phyloP scores from a whole-genome alignment of 257 asterid species.

The Scutellaria galericulata region DNA sequence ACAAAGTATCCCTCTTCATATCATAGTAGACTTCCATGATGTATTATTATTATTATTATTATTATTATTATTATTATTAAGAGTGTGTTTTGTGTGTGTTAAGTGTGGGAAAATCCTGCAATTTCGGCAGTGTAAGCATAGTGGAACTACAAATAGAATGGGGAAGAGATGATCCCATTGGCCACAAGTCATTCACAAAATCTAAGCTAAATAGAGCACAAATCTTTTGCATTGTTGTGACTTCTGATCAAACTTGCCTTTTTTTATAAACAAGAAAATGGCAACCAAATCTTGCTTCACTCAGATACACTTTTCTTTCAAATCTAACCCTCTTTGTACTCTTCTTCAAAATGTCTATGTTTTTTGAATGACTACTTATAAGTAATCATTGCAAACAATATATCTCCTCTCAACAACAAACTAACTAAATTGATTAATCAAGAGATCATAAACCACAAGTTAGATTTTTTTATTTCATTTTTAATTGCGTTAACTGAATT shows the following conservation, averaged over 20 bases:
- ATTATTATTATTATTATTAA: neutral
- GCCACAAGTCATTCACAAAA: constrained; percentile 60
- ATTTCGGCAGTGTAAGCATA: constrained; percentile 51
- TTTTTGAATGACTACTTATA: constrained; percentile 38
- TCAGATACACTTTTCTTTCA: constrained; percentile 45
- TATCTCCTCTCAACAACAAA: constrained; percentile 11
- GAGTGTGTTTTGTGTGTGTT: constrained; percentile 13
- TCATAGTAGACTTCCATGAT: no score
- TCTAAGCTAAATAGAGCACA: constrained; percentile 59
- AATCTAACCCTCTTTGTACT: constrained; percentile 40
- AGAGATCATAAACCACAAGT: no score
- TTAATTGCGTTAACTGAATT: no score
- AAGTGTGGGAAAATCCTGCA: constrained; percentile 45
- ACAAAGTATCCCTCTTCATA: no score
- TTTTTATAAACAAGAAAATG: constrained; percentile 39
- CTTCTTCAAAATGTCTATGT: constrained; percentile 19
- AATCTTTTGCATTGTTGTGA: constrained; percentile 65
- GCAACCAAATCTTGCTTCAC: constrained; percentile 52
- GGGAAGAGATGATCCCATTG: constrained; percentile 40
- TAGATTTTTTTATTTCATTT: no score
- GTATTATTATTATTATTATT: no score
- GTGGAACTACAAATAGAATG: constrained; percentile 37
- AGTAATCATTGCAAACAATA: constrained; percentile 45
- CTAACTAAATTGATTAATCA: neutral
- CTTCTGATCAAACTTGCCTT: constrained; percentile 40